Base-by-base conservation (phyloP, 495 filamentous ascomycete genomes). In the Margaritispora aquatica region DNA sequence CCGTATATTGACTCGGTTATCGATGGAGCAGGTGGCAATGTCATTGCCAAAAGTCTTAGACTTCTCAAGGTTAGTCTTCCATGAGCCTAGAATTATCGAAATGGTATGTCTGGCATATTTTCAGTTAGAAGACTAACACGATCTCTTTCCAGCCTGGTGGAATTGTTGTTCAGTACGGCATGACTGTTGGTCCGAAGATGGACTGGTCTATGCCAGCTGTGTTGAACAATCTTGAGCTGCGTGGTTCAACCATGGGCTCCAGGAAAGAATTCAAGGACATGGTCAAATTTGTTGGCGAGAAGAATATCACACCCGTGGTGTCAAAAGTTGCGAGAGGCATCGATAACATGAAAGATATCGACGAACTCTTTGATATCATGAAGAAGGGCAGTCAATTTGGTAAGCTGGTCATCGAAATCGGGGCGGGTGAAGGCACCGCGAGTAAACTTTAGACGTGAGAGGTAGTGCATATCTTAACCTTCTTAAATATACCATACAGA, bases 11-110 rank as follows among this genome's bases (percentile, higher is more conserved):
- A 92, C 72, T 77, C 80, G 17, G 80, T 92, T 22, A 76, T 93
- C 51, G 89, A 93, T 69, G 88, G 89, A 15, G 87, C 89, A 0
- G 89, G 89, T 19, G 89, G 88, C 26, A 84, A 90, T 68, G 71
- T 90, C n/a, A 74, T 88, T 24, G 73, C 75, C 19, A 82, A 78
- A 66, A 76, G 75, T 26, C 73, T 75, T 26, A 83, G 73, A 66
- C 48, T 89, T 26, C 67, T 88, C 54, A 84, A 84, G 74, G 75
- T 79, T 57, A 68, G 73, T 67, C 54, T n/a, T 44, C 48, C 41
- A 5, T 34, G 13, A 13, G 13, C 5, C 29, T 13, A 34, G 29
- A 13, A 5, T 5, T 13, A 5, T 5, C 29, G 46, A 62, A 58
- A 23, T 34, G 44, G 11, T 19, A n/a, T n/a, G n/a, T n/a, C n/a